Evolutionary conservation across 345 rosid species (phyloP).

Genomic region (Erysimum cheiranthoides): DNA sequence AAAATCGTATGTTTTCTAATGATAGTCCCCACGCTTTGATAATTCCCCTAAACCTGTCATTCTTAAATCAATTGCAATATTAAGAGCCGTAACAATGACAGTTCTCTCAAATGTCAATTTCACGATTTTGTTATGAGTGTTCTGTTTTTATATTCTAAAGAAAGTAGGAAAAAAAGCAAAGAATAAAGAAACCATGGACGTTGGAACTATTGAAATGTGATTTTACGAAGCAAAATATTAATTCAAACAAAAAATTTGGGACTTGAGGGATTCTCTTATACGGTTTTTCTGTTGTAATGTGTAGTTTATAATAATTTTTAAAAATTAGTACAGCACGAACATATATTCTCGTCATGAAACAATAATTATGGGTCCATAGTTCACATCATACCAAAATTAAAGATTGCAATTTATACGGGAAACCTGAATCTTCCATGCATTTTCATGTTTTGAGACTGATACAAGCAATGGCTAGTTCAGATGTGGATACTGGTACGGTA

Average conservation of each 20-base stretch:
- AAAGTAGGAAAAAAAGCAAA: background rate
- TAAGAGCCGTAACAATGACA: constrained; percentile 32
- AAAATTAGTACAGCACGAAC: constrained; percentile 1
- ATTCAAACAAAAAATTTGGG: no score
- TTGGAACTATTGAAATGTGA: constrained; percentile 1
- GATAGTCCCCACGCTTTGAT: background rate
- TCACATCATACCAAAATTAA: constrained; percentile 1
- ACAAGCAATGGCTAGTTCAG: background rate
- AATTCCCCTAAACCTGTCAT: constrained; percentile 12
- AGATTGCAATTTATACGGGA: background rate
- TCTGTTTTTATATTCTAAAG: background rate
- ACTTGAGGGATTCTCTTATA: no score
- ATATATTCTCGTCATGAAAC: background rate
- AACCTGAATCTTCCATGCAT: constrained; percentile 14
- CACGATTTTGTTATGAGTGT: constrained; percentile 16
- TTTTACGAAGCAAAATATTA: no score
- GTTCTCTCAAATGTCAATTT: constrained; percentile 3
- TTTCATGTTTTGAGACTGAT: background rate
- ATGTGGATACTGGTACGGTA: background rate
- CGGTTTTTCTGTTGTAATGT: background rate
- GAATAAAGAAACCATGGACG: background rate
- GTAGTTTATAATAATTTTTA: background rate
- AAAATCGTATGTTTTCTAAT: constrained; percentile 12
- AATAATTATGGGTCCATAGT: background rate
- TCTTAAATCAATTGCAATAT: constrained; percentile 4